A percentile compares a stretch with the other conserved stretches of the same genome.
phyloP scores from a whole-genome alignment of 2,329 filamentous ascomycete species.

The Pseudonectria foliicola region DNA sequence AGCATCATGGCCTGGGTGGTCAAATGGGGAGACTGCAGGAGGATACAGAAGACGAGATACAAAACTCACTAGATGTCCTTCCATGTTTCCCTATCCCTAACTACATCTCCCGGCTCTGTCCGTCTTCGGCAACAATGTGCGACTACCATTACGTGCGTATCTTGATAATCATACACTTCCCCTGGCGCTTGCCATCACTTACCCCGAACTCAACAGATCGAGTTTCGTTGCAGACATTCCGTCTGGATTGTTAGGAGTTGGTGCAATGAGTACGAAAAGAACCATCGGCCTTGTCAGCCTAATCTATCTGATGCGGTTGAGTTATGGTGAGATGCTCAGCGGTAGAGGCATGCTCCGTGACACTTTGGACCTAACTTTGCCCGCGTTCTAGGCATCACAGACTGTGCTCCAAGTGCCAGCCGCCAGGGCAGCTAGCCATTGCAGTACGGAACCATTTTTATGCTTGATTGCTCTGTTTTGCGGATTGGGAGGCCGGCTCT shows the following conservation, averaged over 20 bases:
- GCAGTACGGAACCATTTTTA: constrained; percentile 13
- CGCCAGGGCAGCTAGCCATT: constrained; percentile 12
- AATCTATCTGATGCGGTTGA: constrained; percentile 18
- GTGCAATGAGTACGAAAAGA: constrained; percentile 17
- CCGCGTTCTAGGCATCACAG: constrained; percentile 8
- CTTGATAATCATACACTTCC: too few species aligned
- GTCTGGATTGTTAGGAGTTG: constrained; percentile 19
- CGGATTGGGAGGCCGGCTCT: too few species aligned
- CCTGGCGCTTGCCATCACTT: too few species aligned
- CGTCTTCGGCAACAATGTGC: too few species aligned
- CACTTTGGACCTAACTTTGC: background rate
- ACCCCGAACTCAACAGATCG: constrained; percentile 9
- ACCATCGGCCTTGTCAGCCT: constrained; percentile 15
- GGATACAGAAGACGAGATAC: too few species aligned
- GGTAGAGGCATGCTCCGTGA: too few species aligned
- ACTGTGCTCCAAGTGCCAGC: constrained; percentile 15
- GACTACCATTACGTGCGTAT: too few species aligned
- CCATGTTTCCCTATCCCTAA: too few species aligned
- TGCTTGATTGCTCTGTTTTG: background rate
- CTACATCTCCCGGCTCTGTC: too few species aligned
- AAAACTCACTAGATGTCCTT: too few species aligned
- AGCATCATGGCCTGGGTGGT: too few species aligned
- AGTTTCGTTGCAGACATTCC: constrained; percentile 18
- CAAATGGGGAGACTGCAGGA: too few species aligned
- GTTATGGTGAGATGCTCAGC: constrained; percentile 11